Evolutionary conservation across 495 filamentous ascomycete genomes (phyloP), one percentile per base, ranked within the genome.

Genomic region (Xylaria sp.): DNA sequence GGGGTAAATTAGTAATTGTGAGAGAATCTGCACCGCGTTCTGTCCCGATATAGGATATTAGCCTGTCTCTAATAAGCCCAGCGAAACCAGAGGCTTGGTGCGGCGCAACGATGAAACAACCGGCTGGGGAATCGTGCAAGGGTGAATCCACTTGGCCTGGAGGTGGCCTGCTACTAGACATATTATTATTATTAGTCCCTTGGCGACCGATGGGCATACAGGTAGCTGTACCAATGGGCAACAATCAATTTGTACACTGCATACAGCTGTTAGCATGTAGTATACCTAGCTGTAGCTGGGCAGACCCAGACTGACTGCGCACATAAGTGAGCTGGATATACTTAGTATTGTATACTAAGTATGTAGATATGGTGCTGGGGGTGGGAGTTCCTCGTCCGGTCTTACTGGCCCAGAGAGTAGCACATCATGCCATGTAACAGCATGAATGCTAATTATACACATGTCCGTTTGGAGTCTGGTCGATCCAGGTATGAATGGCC

Each of bases 41-140:
- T 66, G 31, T 66, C 46, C 63, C 46, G 52, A 44, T 55, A 29
- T 21, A 43, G 48, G 46, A 43, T 55, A 35, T 43, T 55, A 55
- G 43, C 29, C 44, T 67, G 15, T 41, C 66, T 59, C 37, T 46
- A 58, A 68, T 59, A 44, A 68, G 66, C 66, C 66, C 66, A 58
- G 52, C 55, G 52, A 68, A 68, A 68, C 66, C 66, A 61, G 52
- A 68, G 29, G 66, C 52, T 33, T 68, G 48, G 66, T 68, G 66
- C 66, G 66, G 69, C 61, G 61, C 61, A 53, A 71, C 29, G 37
- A 64, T 71, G 69, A 71, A 71, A 71, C 69, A 64, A 58, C 61
- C 69, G 69, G 69, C 61, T 65, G 31, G 61, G 24, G 40, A 70
- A 64, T 33, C 58, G 68, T 19, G 33, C 61, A 53, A 59, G 69